Base-by-base conservation (phyloP, 2,329 filamentous ascomycete species). In the Hymenoscyphus infarciens region DNA sequence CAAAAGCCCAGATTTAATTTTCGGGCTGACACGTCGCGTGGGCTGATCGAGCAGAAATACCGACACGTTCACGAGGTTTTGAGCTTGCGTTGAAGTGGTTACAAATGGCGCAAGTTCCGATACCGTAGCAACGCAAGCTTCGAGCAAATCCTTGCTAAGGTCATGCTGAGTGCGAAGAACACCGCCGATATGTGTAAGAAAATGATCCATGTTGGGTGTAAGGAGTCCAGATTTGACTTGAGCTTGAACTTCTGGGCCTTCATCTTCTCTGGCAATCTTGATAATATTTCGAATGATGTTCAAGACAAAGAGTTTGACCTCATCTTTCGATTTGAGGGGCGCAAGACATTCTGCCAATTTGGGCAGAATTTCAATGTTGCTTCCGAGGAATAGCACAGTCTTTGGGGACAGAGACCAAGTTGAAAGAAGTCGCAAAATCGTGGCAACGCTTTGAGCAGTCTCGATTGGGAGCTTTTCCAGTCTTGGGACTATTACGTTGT, bases 401-500 rank as follows among this genome's bases (percentile, higher is more conserved):
- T 81, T 82, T 0, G 85, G 80, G 25, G 88, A 82, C 63, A 83
- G 83, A 3, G 91, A 88, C 90, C 94, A 97, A 1, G 89, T 90
- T 3, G 86, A 87, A 66, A 99, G 86, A 5, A 99, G 80, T 66
- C 88, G 87, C 65, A 97, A 82, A 49, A 92, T 83, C 16, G 88
- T 90, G 2, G 95, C 98, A 7, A 97, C 81, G 15, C 92, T 91
- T 73, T 99, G 93, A 0, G 92, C 90, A 53, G 91, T 97, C 77
- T 99, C 95, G 5, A 84, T 81, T 0, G 92, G 86, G 60, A 99
- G 84, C 62, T 90, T 91, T 2, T 88, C 83, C 19, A 98, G 79
- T 67, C 92, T 84, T 19, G 91, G 91, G 59, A 85, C 86, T 55
- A 99, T 82, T 29, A 96, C 79, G 71, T 97, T 88, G 31, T 83